Conservation (phyloP, 1,284 basidiomycete genomes). For the Ganoderma lucidum region DNA sequence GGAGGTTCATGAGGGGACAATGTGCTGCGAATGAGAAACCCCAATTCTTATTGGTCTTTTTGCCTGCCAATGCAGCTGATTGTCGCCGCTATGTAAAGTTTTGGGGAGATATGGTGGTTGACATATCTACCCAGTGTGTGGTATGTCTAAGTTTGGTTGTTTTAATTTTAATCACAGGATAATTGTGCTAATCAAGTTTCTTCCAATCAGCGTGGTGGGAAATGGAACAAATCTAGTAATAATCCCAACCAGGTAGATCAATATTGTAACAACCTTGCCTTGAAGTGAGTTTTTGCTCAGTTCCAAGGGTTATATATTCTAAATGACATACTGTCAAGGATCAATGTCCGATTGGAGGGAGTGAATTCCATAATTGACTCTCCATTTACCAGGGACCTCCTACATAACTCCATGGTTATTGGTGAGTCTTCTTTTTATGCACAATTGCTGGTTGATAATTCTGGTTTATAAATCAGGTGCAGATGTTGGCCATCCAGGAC, state of each 20-base stretch:
- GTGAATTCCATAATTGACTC: slow-evolving; percentile 42
- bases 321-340: slow-evolving; percentile 38
- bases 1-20: background rate
- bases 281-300: slow-evolving; percentile 48
- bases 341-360: slow-evolving; percentile 57
- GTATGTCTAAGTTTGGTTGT: slow-evolving; percentile 29
- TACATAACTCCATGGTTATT: slow-evolving; percentile 51
- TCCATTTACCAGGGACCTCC: slow-evolving; percentile 24
- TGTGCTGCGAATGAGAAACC: background rate
- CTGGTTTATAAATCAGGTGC: slow-evolving; percentile 45
- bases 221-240: slow-evolving; percentile 34
- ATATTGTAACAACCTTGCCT: slow-evolving; percentile 57
- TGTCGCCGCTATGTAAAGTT: slow-evolving; percentile 46
- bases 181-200: background rate
- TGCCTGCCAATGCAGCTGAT: slow-evolving; percentile 36
- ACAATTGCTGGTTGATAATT: background rate
- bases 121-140: slow-evolving; percentile 43
- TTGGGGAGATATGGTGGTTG: slow-evolving; percentile 50
- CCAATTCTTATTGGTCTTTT: slow-evolving; percentile 36
- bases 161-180: background rate
- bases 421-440: slow-evolving; percentile 40
- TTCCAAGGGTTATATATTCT: background rate
- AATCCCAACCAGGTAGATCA: slow-evolving; percentile 43
- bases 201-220: background rate
- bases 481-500: slow-evolving; percentile 59